Evolutionary conservation across 805 yeast species (phyloP).

Genomic region (Hanseniaspora lindneri): DNA sequence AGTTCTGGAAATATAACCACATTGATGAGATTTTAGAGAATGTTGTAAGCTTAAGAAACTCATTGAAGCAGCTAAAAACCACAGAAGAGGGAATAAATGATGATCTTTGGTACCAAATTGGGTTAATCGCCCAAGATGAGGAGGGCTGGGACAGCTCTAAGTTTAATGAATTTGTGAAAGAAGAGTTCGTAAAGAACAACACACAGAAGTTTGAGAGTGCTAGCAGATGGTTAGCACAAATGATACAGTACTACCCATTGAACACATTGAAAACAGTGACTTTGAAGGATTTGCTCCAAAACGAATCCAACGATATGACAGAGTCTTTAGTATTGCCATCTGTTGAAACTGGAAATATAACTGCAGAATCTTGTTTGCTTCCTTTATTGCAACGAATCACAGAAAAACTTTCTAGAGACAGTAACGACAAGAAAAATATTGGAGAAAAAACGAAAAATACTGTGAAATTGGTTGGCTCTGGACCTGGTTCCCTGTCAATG

Average conservation of each 20-base stretch:
- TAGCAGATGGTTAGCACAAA: slow-evolving; percentile 75
- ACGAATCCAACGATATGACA: slow-evolving; percentile 16
- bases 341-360: background rate
- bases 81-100: background rate
- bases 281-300: slow-evolving; percentile 30
- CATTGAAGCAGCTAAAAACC: slow-evolving; percentile 29
- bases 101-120: slow-evolving; percentile 17
- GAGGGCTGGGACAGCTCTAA: slow-evolving; percentile 51
- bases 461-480: slow-evolving; percentile 74
- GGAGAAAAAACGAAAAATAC: slow-evolving; percentile 31
- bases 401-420: background rate
- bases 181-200: slow-evolving; percentile 37
- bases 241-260: slow-evolving; percentile 83
- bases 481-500: slow-evolving; percentile 79
- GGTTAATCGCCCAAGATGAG: slow-evolving; percentile 43
- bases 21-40: slow-evolving; percentile 57
- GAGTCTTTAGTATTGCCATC: background rate
- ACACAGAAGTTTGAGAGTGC: slow-evolving; percentile 44
- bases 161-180: slow-evolving; percentile 48
- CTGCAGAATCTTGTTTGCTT: slow-evolving; percentile 2
- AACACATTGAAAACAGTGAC: slow-evolving; percentile 47
- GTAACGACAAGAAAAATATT: slow-evolving; percentile 1
- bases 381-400: background rate
- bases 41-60: slow-evolving; percentile 52
- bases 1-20: slow-evolving; percentile 45